Percentiles rank a stretch among this genome's conserved stretches.
These are phyloP conservation scores for Nicotiana attenuata DNA, from an alignment of 257 asterid species.

Conservation along the genomic window DNA sequence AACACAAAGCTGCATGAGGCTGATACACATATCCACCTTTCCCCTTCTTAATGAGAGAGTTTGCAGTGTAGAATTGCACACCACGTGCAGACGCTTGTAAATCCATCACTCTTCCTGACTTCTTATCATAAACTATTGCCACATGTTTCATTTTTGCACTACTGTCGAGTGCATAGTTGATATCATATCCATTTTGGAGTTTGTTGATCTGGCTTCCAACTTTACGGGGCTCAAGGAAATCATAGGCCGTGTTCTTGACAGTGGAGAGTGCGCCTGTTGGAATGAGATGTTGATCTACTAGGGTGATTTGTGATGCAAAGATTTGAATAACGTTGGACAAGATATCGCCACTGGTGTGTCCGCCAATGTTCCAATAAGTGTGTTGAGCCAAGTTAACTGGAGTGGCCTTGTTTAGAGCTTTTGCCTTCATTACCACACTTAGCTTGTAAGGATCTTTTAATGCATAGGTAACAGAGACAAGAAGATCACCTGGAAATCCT, in stretches of 20 bases:
- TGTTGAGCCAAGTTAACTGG: conserved; percentile 28
- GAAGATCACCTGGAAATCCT: conserved; percentile 27
- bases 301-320: conserved; percentile 9
- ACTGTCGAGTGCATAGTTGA: conserved; percentile 10
- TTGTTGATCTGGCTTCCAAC: conserved; percentile 8
- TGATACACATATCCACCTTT: conserved; percentile 17
- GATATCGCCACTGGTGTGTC: conserved; percentile 20
- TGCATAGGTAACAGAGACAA: conserved; percentile 13
- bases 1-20: conserved; percentile 6
- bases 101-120: conserved; percentile 11
- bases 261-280: conserved; percentile 8
- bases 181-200: conserved; percentile 9
- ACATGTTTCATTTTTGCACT: background rate
- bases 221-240: conserved; percentile 4
- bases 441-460: background rate
- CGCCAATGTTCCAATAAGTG: conserved; percentile 23
- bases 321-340: conserved; percentile 16
- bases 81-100: background rate
- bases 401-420: conserved; percentile 21
- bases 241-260: conserved; percentile 12
- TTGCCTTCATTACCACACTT: conserved; percentile 11
- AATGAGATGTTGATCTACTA: background rate
- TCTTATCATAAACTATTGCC: background rate
- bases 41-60: background rate
- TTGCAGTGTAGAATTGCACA: conserved; percentile 6